These are phyloP conservation scores for Lepidium africanum DNA, from an alignment of 345 rosid genomes.

Conservation along the genomic window DNA sequence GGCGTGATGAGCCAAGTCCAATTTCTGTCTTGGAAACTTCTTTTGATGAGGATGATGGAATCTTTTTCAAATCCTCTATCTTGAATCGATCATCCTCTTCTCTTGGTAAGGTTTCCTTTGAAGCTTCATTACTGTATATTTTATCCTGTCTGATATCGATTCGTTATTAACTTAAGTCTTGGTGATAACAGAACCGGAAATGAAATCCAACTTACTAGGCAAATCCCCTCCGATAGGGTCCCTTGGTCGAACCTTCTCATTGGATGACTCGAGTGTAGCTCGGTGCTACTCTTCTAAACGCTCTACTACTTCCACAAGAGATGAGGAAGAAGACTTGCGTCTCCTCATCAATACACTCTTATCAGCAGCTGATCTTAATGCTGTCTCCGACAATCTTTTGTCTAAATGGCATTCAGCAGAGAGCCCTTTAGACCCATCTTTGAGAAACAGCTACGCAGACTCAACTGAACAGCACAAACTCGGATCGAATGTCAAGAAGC, in stretches of 20 bases:
- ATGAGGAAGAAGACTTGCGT: constrained; percentile 60
- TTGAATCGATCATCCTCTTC: constrained; percentile 21
- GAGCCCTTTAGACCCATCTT: constrained; percentile 68
- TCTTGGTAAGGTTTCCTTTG: constrained; percentile 30
- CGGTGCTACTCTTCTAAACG: constrained; percentile 35
- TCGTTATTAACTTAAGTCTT: not conserved
- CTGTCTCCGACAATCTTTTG: constrained; percentile 27
- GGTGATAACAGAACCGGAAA: constrained; percentile 28
- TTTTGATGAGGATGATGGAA: constrained; percentile 48
- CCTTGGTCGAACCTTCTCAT: constrained; percentile 18
- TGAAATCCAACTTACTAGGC: constrained; percentile 39
- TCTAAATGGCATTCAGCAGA: constrained; percentile 62
- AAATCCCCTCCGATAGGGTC: constrained; percentile 33
- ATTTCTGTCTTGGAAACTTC: constrained; percentile 49
- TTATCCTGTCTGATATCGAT: not conserved
- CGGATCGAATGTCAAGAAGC: constrained; percentile 49
- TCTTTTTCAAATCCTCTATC: constrained; percentile 30
- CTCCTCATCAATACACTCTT: constrained; percentile 48
- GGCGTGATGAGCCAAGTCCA: constrained; percentile 61
- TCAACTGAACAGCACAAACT: constrained; percentile 47
- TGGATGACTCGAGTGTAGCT: constrained; percentile 18
- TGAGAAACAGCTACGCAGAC: constrained; percentile 49
- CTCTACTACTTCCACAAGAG: constrained; percentile 28
- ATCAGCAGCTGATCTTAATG: constrained; percentile 47
- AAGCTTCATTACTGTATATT: not conserved